Conservation (phyloP, 2,329 filamentous ascomycete genomes). For the Drechslera avenae region DNA sequence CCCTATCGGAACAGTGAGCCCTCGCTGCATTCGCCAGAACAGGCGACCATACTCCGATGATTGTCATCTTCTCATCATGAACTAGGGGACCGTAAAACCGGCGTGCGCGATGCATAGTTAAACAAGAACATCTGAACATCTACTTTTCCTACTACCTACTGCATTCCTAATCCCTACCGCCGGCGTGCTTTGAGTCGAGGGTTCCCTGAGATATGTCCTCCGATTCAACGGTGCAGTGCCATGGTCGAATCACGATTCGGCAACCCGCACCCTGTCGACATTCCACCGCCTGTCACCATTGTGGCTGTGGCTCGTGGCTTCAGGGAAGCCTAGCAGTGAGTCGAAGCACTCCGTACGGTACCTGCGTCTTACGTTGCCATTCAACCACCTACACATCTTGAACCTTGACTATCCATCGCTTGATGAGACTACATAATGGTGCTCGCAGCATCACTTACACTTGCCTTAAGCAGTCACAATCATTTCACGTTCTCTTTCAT, state of each 20-base stretch:
- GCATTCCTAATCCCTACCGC: conserved; percentile 6
- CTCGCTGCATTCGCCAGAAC: conserved; percentile 5
- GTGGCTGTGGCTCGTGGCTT: conserved; percentile 20
- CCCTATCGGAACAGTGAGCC: conserved; percentile 1
- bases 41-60: conserved; percentile 6
- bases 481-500: neutral
- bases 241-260: neutral
- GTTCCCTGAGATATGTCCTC: neutral
- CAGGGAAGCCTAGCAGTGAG: conserved; percentile 5
- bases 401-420: neutral
- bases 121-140: neutral
- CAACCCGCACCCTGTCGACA: conserved; percentile 1
- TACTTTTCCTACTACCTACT: neutral
- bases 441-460: neutral
- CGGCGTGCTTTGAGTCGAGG: conserved; percentile 9
- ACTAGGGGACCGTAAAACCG: conserved; percentile 6
- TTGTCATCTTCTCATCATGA: conserved; percentile 3
- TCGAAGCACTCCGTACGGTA: conserved; percentile 10
- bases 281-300: conserved; percentile 4
- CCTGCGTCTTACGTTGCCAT: conserved; percentile 17
- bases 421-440: conserved; percentile 6
- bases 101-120: conserved; percentile 13
- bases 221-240: neutral
- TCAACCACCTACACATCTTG: conserved; percentile 3
- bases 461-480: neutral